Base-by-base conservation (phyloP, 257 asterid species). In the Gardenia jasminoides region DNA sequence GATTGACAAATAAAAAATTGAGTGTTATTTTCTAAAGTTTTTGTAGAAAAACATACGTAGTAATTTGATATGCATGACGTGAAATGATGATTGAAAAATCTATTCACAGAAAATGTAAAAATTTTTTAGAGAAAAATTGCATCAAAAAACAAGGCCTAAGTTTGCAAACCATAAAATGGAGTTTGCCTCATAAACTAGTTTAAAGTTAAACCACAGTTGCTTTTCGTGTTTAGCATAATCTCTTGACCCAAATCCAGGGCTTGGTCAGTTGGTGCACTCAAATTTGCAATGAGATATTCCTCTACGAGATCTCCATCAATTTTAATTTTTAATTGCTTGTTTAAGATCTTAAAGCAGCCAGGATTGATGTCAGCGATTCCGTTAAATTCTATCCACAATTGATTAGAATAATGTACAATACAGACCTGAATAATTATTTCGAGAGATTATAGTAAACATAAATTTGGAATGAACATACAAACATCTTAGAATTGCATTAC, bases 191-290 rank as follows among this genome's bases (percentile, higher is more conserved):
- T 8, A 52, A 31, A 58, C 39, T 58, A 56, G 24, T 59, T 58
- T 58, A 19, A 74, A 20, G 22, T 19, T 24, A 17, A 74, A 20
- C 31, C 28, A 39, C 5, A 39, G 78, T 75, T 59, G 70, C 78
- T 41, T 39, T 12, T 44, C 78, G 59, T 75, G 78, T 64, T 64
- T 64, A 64, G 22, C 41, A 64, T 64, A 64, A n/a, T 28, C 30
- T 13, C 22, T 28, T 30, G 41, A 64, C 22, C 17, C 17, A 64
- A 26, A 26, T 26, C 28, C 26, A 10, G 68, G 68, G 68, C 19
- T 28, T 64, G 39, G 41, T 26, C 39, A 26, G 20, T 30, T 64
- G 7, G 8, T 64, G 41, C 11, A 28, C 8, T 7, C 15, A 28
- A 64, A 64, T 10, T 64, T 64, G 10, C 69, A 26, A 62, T 26